These are phyloP conservation scores for Oemleria cerasiformis DNA, from an alignment of 306 rosid genomes.

Conservation along the genomic window DNA sequence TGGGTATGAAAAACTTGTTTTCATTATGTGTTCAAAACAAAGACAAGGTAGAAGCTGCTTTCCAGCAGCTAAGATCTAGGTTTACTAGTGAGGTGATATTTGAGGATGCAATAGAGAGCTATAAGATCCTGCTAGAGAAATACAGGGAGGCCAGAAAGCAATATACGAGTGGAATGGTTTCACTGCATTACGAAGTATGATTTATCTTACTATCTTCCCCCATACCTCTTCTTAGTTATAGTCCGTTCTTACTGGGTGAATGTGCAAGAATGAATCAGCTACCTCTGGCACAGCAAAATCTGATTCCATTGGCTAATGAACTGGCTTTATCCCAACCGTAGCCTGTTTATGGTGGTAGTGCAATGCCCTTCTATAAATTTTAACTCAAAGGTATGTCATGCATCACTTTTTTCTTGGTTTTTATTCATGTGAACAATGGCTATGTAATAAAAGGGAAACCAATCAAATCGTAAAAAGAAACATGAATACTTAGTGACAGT, in stretches of 20 bases:
- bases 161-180: slow-evolving; percentile 70
- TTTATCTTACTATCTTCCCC: not conserved
- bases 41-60: slow-evolving; percentile 48
- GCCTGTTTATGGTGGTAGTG: not conserved
- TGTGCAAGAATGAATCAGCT: slow-evolving; percentile 6
- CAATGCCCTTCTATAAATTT: not conserved
- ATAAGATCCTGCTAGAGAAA: slow-evolving; percentile 54
- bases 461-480: not conserved
- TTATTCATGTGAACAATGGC: not conserved
- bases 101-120: slow-evolving; percentile 52
- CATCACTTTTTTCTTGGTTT: not conserved
- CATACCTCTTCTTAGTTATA: not conserved
- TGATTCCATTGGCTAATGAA: not conserved
- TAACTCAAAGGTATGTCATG: slow-evolving; percentile 2
- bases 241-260: not conserved
- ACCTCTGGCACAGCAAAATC: not conserved
- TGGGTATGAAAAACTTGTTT: slow-evolving; percentile 34
- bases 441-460: not conserved
- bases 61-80: slow-evolving; percentile 53
- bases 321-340: not conserved
- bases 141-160: slow-evolving; percentile 62
- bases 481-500: not conserved
- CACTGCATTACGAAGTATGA: slow-evolving; percentile 57
- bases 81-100: slow-evolving; percentile 56
- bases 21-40: slow-evolving; percentile 34